Conservation (phyloP, 306 rosid species). For the Vachellia collinsii region DNA sequence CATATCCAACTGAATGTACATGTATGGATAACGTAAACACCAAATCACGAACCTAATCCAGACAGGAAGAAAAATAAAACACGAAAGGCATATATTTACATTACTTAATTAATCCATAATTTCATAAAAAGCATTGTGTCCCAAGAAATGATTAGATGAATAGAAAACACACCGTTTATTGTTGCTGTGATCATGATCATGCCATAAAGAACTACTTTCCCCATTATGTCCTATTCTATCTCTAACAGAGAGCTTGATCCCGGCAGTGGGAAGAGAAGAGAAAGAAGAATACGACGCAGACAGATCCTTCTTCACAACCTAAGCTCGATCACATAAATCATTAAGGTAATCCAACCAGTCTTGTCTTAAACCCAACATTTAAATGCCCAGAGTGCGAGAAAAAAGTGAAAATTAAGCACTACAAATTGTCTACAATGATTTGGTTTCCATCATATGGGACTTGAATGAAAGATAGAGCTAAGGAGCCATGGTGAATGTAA, state of each 20-base stretch:
- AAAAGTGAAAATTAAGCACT: neutral
- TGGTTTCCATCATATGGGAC: too few relatives aligned
- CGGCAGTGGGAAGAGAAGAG: conserved; percentile 50
- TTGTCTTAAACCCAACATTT: conserved; percentile 13
- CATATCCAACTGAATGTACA: conserved; percentile 76
- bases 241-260: conserved; percentile 85
- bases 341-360: conserved; percentile 14
- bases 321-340: conserved; percentile 35
- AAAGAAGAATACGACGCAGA: conserved; percentile 50
- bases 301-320: conserved; percentile 83
- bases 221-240: conserved; percentile 78
- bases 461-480: too few relatives aligned
- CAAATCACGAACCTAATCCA: conserved; percentile 28
- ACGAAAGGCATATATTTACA: conserved; percentile 5
- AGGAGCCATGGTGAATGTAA: too few relatives aligned
- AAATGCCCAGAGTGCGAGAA: conserved; percentile 1
- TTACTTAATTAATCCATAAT: neutral
- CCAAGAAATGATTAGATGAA: too few relatives aligned
- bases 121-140: neutral
- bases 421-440: too few relatives aligned
- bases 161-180: conserved; percentile 65
- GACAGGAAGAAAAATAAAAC: neutral
- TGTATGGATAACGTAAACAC: conserved; percentile 20
- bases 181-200: conserved; percentile 48
- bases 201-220: conserved; percentile 45